These are phyloP conservation scores for Hypoxylon sp. DNA, from an alignment of 2,329 filamentous ascomycete species.

Conservation along the genomic window DNA sequence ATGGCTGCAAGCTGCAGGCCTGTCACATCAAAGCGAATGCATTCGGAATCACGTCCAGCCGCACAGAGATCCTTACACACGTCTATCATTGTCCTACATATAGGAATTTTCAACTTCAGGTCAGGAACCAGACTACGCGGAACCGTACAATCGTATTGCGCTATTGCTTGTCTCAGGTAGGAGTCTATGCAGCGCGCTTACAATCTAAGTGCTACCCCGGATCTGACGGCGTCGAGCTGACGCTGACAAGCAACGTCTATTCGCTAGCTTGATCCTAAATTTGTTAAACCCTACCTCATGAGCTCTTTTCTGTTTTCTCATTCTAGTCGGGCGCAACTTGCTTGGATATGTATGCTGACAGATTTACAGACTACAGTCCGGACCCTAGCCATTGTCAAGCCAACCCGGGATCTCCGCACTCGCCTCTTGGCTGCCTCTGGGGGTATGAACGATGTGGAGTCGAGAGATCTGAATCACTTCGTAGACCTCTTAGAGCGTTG, in stretches of 20 bases:
- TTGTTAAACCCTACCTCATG: constrained; percentile 20
- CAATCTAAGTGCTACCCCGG: constrained; percentile 30
- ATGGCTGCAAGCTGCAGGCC: constrained; percentile 48
- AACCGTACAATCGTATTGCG: constrained; percentile 38
- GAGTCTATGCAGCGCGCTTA: constrained; percentile 24
- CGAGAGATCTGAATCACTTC: constrained; percentile 85
- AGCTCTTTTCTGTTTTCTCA: constrained; percentile 13
- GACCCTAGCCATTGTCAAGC: constrained; percentile 78
- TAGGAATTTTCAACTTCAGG: constrained; percentile 20
- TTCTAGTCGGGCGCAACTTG: constrained; percentile 7
- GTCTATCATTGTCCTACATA: constrained; percentile 15
- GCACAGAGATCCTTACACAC: constrained; percentile 25
- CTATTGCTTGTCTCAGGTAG: constrained; percentile 28
- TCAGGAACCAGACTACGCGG: constrained; percentile 11
- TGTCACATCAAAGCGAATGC: constrained; percentile 32
- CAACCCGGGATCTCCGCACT: constrained; percentile 84
- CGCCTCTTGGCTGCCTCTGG: constrained; percentile 81
- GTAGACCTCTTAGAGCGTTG: constrained; percentile 91
- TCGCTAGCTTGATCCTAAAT: constrained; percentile 25
- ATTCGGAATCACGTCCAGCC: constrained; percentile 33
- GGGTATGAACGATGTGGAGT: constrained; percentile 80
- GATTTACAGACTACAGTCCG: constrained; percentile 73
- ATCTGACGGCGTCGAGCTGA: constrained; percentile 32
- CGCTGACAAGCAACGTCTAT: constrained; percentile 20
- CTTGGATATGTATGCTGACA: constrained; percentile 29